phyloP scores from a whole-genome alignment of 192 early-diverging fungal species.

The Mycoemilia scoparia region DNA sequence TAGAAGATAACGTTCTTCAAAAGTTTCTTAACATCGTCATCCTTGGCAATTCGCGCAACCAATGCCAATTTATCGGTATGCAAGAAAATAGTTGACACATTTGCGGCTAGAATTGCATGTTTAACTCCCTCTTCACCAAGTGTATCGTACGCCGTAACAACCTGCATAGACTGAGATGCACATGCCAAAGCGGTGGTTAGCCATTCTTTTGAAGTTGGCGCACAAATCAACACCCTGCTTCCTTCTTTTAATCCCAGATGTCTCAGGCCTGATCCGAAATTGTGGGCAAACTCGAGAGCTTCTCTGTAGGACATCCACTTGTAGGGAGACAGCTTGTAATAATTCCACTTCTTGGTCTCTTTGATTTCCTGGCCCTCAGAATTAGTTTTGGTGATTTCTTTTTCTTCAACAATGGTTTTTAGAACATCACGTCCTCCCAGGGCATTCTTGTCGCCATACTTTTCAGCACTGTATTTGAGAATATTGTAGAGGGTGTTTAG shows the following conservation, averaged over 20 bases:
- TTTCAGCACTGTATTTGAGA: slow-evolving; percentile 10
- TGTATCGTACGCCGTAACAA: slow-evolving; percentile 74
- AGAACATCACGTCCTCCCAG: slow-evolving; percentile 26
- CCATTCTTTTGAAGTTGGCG: slow-evolving; percentile 38
- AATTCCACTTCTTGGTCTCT: slow-evolving; percentile 76
- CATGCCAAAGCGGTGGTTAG: slow-evolving; percentile 15
- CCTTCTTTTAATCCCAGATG: slow-evolving; percentile 15
- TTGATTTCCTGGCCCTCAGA: slow-evolving; percentile 26
- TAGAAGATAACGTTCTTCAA: slow-evolving; percentile 46
- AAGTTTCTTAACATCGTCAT: slow-evolving; percentile 12
- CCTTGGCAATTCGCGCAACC: slow-evolving; percentile 8
- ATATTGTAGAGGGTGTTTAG: slow-evolving; percentile 16
- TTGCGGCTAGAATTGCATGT: slow-evolving; percentile 79
- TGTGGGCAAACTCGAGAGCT: slow-evolving; percentile 10
- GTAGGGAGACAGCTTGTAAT: slow-evolving; percentile 56
- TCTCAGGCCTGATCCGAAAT: slow-evolving; percentile 15
- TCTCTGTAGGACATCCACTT: slow-evolving; percentile 28
- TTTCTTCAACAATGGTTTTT: slow-evolving; percentile 21
- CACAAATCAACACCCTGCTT: slow-evolving; percentile 43
- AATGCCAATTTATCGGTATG: slow-evolving; percentile 36
- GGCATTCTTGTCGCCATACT: slow-evolving; percentile 3
- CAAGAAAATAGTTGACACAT: slow-evolving; percentile 49
- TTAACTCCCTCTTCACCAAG: slow-evolving; percentile 69
- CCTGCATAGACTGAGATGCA: slow-evolving; percentile 49
- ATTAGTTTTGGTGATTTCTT: slow-evolving; percentile 15